Conservation (phyloP, 1,139 yeast genomes). For the Scheffersomyces titani region DNA sequence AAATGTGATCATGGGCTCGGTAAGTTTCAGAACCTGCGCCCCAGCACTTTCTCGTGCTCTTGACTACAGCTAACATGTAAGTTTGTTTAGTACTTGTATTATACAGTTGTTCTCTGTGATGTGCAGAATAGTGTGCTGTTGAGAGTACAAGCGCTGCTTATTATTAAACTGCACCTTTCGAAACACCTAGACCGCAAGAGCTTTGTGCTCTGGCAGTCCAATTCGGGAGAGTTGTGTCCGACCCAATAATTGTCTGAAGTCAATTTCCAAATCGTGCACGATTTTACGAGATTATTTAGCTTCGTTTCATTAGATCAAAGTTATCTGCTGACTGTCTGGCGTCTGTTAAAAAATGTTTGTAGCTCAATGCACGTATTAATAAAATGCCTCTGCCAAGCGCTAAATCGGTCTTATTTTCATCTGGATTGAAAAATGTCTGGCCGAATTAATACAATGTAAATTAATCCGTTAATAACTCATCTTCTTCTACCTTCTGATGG, state of each 20-base stretch:
- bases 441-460: neutral
- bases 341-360: neutral
- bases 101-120: neutral
- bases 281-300: neutral
- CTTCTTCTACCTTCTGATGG: neutral
- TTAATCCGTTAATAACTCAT: neutral
- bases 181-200: neutral
- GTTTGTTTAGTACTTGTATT: neutral
- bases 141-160: neutral
- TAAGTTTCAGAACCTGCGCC: neutral
- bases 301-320: neutral
- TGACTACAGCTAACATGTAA: neutral
- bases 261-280: neutral
- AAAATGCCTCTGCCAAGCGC: neutral
- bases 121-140: neutral
- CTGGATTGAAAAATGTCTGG: neutral
- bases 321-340: neutral
- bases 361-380: neutral
- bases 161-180: neutral
- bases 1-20: neutral
- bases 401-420: neutral
- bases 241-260: neutral
- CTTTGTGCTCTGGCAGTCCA: neutral
- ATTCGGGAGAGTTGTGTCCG: neutral
- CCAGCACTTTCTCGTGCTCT: too few species aligned